Percentiles rank a stretch among this genome's conserved stretches.
These are phyloP conservation scores for Pezizomycotina sp. DNA, from an alignment of 2,329 filamentous ascomycete species.

Conservation along the genomic window DNA sequence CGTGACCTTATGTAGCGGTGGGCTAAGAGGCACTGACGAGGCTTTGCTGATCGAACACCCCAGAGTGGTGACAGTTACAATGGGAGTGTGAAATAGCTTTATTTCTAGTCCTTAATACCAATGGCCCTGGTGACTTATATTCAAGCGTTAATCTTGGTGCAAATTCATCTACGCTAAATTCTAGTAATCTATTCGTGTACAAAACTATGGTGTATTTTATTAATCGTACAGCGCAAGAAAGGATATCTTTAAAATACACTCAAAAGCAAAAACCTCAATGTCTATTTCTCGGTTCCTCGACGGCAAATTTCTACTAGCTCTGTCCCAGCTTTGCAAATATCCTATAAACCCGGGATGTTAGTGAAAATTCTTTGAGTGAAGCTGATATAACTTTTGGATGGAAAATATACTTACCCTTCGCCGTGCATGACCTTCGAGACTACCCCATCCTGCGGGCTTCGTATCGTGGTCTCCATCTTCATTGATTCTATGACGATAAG, in stretches of 20 bases:
- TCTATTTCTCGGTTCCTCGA: background rate
- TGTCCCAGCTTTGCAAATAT: conserved; percentile 18
- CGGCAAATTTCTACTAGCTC: conserved; percentile 11
- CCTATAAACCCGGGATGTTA: conserved; percentile 7
- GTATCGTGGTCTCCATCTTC: conserved; percentile 42
- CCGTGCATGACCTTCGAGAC: conserved; percentile 35
- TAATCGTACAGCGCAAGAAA: background rate
- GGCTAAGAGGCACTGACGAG: too few relatives aligned
- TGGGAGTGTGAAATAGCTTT: too few relatives aligned
- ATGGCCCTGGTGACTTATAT: too few relatives aligned
- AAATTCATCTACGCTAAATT: too few relatives aligned
- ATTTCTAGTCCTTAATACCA: too few relatives aligned
- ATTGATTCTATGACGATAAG: conserved; percentile 53
- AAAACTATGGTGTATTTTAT: background rate
- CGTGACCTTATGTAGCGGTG: too few relatives aligned
- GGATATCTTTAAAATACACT: conserved; percentile 1
- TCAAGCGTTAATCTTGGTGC: too few relatives aligned
- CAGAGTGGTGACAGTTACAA: too few relatives aligned
- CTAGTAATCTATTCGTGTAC: background rate
- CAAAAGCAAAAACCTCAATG: background rate
- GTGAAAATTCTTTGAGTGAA: background rate
- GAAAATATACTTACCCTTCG: conserved; percentile 30
- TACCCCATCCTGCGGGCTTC: conserved; percentile 35
- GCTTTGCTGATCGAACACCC: too few relatives aligned
- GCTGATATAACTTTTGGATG: background rate